phyloP scores from a whole-genome alignment of 2,329 filamentous ascomycete genomes.

The Neospermospora avenae region DNA sequence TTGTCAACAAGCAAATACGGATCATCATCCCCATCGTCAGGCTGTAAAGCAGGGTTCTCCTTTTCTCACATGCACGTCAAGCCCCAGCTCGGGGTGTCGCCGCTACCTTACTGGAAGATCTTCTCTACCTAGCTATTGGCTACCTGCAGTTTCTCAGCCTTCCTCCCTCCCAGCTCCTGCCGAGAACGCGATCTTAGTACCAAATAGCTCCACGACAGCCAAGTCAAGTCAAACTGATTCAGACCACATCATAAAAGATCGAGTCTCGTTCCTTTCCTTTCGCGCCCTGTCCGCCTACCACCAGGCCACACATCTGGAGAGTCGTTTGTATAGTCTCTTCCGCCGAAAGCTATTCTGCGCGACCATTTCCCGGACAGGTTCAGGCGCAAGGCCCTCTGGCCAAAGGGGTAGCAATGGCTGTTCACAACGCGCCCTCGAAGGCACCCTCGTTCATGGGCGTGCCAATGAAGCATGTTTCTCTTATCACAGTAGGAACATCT shows the following conservation, averaged over 20 bases:
- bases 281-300: constrained; percentile 4
- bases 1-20: not conserved
- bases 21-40: not conserved
- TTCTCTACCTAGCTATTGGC: not conserved
- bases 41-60: constrained; percentile 2
- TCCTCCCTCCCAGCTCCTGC: too few relatives aligned
- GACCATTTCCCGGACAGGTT: not conserved
- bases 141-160: not conserved
- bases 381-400: constrained; percentile 1
- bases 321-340: not conserved
- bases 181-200: not conserved
- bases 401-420: constrained; percentile 20
- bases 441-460: constrained; percentile 45
- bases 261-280: constrained; percentile 7
- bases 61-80: constrained; percentile 5
- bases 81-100: not conserved
- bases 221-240: not conserved
- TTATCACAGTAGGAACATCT: constrained; percentile 54
- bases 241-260: not conserved
- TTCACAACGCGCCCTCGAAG: constrained; percentile 25
- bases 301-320: not conserved
- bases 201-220: constrained; percentile 1
- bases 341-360: not conserved
- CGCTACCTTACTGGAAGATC: not conserved
- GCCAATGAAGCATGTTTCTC: constrained; percentile 65